phyloP scores from a whole-genome alignment of 306 rosid genomes.

The Vigna hirtella region DNA sequence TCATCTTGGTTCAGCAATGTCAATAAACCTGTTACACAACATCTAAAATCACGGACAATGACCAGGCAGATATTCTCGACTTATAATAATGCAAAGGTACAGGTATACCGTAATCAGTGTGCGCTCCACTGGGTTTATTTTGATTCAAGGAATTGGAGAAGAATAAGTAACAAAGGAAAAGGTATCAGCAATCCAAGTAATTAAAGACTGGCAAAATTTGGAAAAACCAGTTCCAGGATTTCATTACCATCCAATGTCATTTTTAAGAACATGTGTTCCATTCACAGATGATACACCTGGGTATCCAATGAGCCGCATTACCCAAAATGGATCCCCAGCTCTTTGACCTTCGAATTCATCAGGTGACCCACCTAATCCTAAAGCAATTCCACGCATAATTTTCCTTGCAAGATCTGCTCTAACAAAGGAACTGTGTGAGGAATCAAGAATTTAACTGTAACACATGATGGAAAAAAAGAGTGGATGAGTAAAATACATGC shows the following conservation, averaged over 20 bases:
- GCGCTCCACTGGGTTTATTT: conserved; percentile 80
- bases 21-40: conserved; percentile 71
- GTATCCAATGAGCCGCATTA: conserved; percentile 82
- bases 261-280: conserved; percentile 41
- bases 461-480: neutral
- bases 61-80: conserved; percentile 32
- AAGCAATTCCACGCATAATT: conserved; percentile 88
- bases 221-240: conserved; percentile 10
- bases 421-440: conserved; percentile 39
- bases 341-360: conserved; percentile 90
- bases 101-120: conserved; percentile 83
- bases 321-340: conserved; percentile 97
- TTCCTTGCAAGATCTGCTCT: conserved; percentile 77
- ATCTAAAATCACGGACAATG: conserved; percentile 35
- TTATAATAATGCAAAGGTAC: conserved; percentile 32
- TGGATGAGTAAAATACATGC: conserved; percentile 52
- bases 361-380: conserved; percentile 86
- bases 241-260: conserved; percentile 87
- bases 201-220: conserved; percentile 1
- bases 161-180: conserved; percentile 39
- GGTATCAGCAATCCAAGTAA: conserved; percentile 39
- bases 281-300: conserved; percentile 61
- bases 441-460: neutral
- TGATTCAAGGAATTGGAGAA: conserved; percentile 30
- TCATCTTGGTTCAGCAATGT: conserved; percentile 94